A percentile compares a stretch with the other conserved stretches of the same genome.
phyloP scores from a whole-genome alignment of 768 basidiomycete genomes.

The Tricholoma furcatifolium region DNA sequence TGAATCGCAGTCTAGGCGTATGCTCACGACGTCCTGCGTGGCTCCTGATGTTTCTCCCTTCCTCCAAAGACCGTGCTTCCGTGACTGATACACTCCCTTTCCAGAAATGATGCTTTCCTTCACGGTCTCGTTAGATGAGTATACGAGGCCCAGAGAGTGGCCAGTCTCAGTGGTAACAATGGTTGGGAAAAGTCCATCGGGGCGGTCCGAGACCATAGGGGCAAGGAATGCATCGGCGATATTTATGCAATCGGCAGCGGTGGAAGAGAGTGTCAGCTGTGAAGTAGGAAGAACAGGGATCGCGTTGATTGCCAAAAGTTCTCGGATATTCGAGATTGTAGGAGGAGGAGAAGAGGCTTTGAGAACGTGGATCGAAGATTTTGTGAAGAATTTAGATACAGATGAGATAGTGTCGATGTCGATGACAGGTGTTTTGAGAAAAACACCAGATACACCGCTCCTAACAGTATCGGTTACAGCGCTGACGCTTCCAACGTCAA shows the following conservation, averaged over 20 bases:
- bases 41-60: slow-evolving; percentile 97
- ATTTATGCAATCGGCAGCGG: slow-evolving; percentile 61
- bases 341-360: slow-evolving; percentile 48
- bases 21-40: slow-evolving; percentile 81
- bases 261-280: slow-evolving; percentile 58
- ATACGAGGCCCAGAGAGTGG: slow-evolving; percentile 87
- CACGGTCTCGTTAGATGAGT: slow-evolving; percentile 87
- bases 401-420: slow-evolving; percentile 79
- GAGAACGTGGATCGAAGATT: slow-evolving; percentile 62
- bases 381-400: slow-evolving; percentile 70
- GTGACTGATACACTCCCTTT: slow-evolving; percentile 93
- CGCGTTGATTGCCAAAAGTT: slow-evolving; percentile 56
- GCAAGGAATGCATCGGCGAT: slow-evolving; percentile 87
- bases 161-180: slow-evolving; percentile 81
- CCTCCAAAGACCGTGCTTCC: slow-evolving; percentile 93
- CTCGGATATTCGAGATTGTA: slow-evolving; percentile 57
- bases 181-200: slow-evolving; percentile 92
- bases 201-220: slow-evolving; percentile 77
- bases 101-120: slow-evolving; percentile 85
- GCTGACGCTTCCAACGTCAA: slow-evolving; percentile 71
- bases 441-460: slow-evolving; percentile 72
- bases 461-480: slow-evolving; percentile 76
- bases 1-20: slow-evolving; percentile 87
- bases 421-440: slow-evolving; percentile 71
- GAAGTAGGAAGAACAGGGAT: slow-evolving; percentile 71